Evolutionary conservation across 2,329 filamentous ascomycete genomes (phyloP).

Genomic region (Rutstroemia sp.): DNA sequence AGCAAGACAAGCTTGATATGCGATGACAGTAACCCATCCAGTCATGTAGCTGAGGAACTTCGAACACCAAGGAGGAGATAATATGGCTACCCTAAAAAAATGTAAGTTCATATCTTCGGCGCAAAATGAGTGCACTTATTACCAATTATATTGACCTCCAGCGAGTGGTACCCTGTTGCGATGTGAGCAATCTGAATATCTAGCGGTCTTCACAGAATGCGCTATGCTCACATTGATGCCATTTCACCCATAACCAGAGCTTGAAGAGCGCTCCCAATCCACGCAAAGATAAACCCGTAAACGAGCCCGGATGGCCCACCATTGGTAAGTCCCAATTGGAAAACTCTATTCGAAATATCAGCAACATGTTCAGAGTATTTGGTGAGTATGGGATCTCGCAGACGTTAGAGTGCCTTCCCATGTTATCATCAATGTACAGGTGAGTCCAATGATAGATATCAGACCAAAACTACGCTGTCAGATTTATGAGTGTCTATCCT

Average conservation of each 20-base stretch:
- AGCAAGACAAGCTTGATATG: slow-evolving; percentile 3
- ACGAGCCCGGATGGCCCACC: slow-evolving; percentile 2
- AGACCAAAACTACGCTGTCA: slow-evolving; percentile 1
- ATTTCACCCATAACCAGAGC: slow-evolving; percentile 9
- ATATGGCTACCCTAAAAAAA: slow-evolving; percentile 2
- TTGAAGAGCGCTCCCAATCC: slow-evolving; percentile 5
- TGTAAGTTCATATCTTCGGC: not conserved
- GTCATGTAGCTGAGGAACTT: slow-evolving; percentile 12
- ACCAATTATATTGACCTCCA: slow-evolving; percentile 11
- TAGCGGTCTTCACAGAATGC: not conserved
- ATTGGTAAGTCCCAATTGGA: slow-evolving; percentile 4
- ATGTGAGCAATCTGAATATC: not conserved
- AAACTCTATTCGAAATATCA: not conserved
- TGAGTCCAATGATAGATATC: not conserved
- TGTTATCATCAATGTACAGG: not conserved
- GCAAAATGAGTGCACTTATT: not conserved
- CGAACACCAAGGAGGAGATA: slow-evolving; percentile 5
- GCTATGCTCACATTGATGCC: slow-evolving; percentile 13
- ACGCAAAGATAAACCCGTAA: slow-evolving; percentile 4
- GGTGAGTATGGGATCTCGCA: not conserved
- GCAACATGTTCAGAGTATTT: not conserved
- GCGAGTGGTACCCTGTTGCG: slow-evolving; percentile 16
- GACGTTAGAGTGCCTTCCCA: slow-evolving; percentile 4
- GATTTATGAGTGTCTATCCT: not conserved
- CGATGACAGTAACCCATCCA: slow-evolving; percentile 7